These are phyloP conservation scores for Pinus albicaulis DNA, from an alignment of 75 land plant genomes.

Conservation along the genomic window DNA sequence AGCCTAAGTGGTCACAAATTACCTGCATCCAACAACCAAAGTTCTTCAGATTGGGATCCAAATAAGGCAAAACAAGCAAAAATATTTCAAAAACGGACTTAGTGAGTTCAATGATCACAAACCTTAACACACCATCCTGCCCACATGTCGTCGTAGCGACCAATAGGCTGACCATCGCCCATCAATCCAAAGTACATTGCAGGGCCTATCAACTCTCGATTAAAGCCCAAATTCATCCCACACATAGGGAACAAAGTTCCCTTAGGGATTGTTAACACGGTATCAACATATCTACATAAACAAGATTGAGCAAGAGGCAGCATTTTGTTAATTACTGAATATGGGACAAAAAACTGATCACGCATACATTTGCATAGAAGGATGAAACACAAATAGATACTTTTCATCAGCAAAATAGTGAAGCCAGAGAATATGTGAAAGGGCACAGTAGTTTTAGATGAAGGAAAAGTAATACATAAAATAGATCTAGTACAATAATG, in stretches of 20 bases:
- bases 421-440: too few relatives aligned
- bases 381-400: too few relatives aligned
- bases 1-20: slow-evolving; percentile 56
- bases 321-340: too few relatives aligned
- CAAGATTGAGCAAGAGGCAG: too few relatives aligned
- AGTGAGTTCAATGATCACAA: not conserved
- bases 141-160: slow-evolving; percentile 96
- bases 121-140: slow-evolving; percentile 95
- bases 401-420: too few relatives aligned
- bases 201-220: slow-evolving; percentile 74
- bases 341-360: too few relatives aligned
- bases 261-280: slow-evolving; percentile 78
- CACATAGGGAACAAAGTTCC: slow-evolving; percentile 90
- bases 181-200: slow-evolving; percentile 95
- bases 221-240: slow-evolving; percentile 84
- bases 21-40: slow-evolving; percentile 32
- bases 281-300: slow-evolving; percentile 63
- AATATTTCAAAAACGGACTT: too few relatives aligned
- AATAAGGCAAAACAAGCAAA: not conserved
- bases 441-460: too few relatives aligned
- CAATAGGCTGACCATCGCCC: slow-evolving; percentile 95
- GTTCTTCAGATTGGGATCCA: not conserved
- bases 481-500: too few relatives aligned
- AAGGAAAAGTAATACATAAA: too few relatives aligned
- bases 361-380: too few relatives aligned